phyloP scores from a whole-genome alignment of 2,329 filamentous ascomycete genomes.

The Trichoderma sp. region DNA sequence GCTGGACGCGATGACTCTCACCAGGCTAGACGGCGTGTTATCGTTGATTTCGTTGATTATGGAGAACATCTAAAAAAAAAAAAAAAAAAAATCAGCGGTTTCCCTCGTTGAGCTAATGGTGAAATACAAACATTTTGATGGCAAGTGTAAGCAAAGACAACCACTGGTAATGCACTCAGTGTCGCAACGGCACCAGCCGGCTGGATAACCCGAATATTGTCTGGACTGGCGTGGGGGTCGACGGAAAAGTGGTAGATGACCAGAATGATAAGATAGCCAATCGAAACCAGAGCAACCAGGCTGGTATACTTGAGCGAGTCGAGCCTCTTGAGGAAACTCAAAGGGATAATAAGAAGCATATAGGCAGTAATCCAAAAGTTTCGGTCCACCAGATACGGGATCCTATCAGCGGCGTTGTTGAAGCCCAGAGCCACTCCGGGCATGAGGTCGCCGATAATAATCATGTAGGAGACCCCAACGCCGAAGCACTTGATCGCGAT shows the following conservation, averaged over 20 bases:
- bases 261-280: conserved; percentile 88
- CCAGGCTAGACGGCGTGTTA: conserved; percentile 73
- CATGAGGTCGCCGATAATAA: conserved; percentile 98
- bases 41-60: conserved; percentile 93
- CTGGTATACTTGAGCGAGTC: conserved; percentile 98
- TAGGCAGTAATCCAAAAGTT: conserved; percentile 98
- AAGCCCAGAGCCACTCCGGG: conserved; percentile 89
- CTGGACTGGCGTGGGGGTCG: conserved; percentile 73
- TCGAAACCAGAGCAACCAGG: conserved; percentile 85
- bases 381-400: conserved; percentile 79
- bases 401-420: conserved; percentile 58
- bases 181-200: conserved; percentile 80
- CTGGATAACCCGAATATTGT: conserved; percentile 71
- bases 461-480: conserved; percentile 94
- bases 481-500: conserved; percentile 99
- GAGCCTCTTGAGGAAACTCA: conserved; percentile 86
- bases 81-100: conserved; percentile 16
- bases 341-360: conserved; percentile 92
- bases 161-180: conserved; percentile 85
- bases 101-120: conserved; percentile 25
- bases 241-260: conserved; percentile 90
- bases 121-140: conserved; percentile 79
- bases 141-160: conserved; percentile 99
- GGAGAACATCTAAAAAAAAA: conserved; percentile 79
- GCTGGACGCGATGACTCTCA: conserved; percentile 76